Conservation (phyloP, 75 land plant genomes). For the Larix kaempferi region DNA sequence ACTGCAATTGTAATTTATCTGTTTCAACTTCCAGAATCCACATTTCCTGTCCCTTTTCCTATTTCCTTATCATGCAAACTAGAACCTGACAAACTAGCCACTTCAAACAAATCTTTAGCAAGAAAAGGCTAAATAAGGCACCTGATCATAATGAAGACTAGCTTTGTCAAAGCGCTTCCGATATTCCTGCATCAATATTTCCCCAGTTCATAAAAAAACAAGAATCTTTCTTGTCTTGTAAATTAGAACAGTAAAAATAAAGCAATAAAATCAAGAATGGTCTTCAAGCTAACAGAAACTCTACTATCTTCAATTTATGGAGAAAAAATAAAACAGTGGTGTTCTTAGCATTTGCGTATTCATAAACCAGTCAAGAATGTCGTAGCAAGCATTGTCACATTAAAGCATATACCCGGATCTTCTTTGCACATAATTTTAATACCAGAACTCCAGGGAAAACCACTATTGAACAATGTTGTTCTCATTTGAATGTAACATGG, state of each 20-base stretch:
- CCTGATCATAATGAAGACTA: constrained; percentile 93
- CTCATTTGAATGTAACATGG: too few relatives aligned
- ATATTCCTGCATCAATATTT: constrained; percentile 67
- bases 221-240: neutral
- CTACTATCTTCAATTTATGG: neutral
- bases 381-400: neutral
- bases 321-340: neutral
- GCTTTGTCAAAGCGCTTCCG: constrained; percentile 98
- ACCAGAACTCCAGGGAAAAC: too few relatives aligned
- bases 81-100: neutral
- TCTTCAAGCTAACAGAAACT: neutral
- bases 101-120: neutral
- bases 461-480: too few relatives aligned
- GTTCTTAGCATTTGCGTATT: neutral
- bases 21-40: neutral
- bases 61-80: neutral
- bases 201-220: neutral
- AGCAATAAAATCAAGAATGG: neutral
- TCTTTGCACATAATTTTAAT: too few relatives aligned
- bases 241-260: neutral
- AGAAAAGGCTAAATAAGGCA: constrained; percentile 14
- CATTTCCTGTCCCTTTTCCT: neutral
- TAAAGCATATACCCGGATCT: too few relatives aligned
- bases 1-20: neutral
- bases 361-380: neutral